Percentiles rank a stretch among this genome's conserved stretches.
Evolutionary conservation across 2,329 filamentous ascomycete species (phyloP).

Genomic region (Phaeosphaeriaceae sp.): DNA sequence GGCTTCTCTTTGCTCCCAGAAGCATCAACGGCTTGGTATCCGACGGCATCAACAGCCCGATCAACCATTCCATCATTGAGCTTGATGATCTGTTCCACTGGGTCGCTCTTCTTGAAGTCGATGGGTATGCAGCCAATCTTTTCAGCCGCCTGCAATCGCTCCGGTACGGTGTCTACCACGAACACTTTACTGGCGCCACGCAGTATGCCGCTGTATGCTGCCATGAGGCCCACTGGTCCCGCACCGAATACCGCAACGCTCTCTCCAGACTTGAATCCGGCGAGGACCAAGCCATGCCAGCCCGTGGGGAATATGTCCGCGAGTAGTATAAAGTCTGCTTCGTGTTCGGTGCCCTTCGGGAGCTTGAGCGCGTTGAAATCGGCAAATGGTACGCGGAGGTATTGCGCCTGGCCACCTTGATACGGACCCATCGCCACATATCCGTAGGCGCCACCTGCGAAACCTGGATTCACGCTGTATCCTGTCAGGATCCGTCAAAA

Average conservation of each 20-base stretch:
- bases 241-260: slow-evolving; percentile 69
- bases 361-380: slow-evolving; percentile 71
- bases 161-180: slow-evolving; percentile 68
- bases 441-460: slow-evolving; percentile 66
- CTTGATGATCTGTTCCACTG: slow-evolving; percentile 66
- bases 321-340: slow-evolving; percentile 64
- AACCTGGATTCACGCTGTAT: slow-evolving; percentile 61
- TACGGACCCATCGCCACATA: slow-evolving; percentile 68
- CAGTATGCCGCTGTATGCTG: slow-evolving; percentile 67
- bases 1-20: slow-evolving; percentile 66
- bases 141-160: slow-evolving; percentile 64
- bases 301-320: slow-evolving; percentile 61
- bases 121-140: slow-evolving; percentile 69
- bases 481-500: slow-evolving; percentile 4
- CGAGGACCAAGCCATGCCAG: slow-evolving; percentile 65
- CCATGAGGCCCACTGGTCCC: slow-evolving; percentile 70
- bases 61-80: slow-evolving; percentile 68
- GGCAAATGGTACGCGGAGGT: slow-evolving; percentile 69
- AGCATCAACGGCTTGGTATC: slow-evolving; percentile 66
- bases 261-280: slow-evolving; percentile 67
- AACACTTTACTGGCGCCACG: slow-evolving; percentile 68
- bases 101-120: slow-evolving; percentile 66
- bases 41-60: slow-evolving; percentile 69
- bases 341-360: slow-evolving; percentile 66
- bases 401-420: slow-evolving; percentile 67